Evolutionary conservation across 148 eudicot species (phyloP), one percentile per base, ranked within the genome.

Genomic region (Salicornia ramosissima): DNA sequence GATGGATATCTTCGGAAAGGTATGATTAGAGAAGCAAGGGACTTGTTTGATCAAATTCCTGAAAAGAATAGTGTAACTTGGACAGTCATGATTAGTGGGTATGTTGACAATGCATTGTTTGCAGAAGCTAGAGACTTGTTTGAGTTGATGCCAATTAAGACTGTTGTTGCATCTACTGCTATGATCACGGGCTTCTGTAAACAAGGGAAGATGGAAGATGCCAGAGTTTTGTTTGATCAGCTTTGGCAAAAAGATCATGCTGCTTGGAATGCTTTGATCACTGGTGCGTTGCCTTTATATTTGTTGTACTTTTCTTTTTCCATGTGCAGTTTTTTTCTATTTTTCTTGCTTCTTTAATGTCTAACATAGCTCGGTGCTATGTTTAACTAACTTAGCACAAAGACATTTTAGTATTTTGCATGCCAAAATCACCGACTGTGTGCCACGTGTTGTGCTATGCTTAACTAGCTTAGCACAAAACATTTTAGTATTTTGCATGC

Each of bases 51-150:
- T 43, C 54, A 42, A 18, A 79, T 76, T 79, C 68, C 71, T 4
- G 3, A 36, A 56, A 76, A 50, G 47, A 82, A 76, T 65, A 72
- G 46, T 19, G 80, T 82, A 36, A 73, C 78, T 70, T 82, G 85
- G 82, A 75, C 82, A 7, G 85, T 74, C 66, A 82, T 82, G 83
- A 82, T 82, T 53, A 73, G 76, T 71, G 83, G 77, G 58, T 80
- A 83, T 59, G 74, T 74, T 33, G 79, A 74, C 7, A 80, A 77
- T 71, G 83, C 66, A 46, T 59, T 65, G 51, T 74, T 74, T 59
- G 65, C 67, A 4, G 77, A 82, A 65, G 80, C 83, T n/a, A 67
- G 30, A 61, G 75, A 76, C 22, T 72, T 82, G 68, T 79, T 73
- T 76, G 61, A 71, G 33, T 64, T 26, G 72, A 82, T 77, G 80